These are phyloP conservation scores for Arthrocladium fulminans DNA, from an alignment of 2,329 filamentous ascomycete genomes.

Conservation along the genomic window DNA sequence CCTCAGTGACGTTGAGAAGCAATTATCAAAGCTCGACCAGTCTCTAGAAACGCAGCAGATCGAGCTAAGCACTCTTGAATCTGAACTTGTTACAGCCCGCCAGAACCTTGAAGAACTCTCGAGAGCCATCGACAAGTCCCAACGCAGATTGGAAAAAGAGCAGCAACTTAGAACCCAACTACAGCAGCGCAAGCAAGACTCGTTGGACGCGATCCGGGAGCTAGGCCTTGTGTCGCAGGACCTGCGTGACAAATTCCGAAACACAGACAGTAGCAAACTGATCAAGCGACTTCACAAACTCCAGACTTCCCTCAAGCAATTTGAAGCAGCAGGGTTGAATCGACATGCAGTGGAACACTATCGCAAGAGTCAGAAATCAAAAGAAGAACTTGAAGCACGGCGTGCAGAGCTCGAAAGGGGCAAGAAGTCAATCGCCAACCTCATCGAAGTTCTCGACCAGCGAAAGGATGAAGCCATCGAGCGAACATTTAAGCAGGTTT, in stretches of 20 bases:
- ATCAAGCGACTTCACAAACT: constrained; percentile 73
- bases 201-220: constrained; percentile 80
- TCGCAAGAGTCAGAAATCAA: constrained; percentile 88
- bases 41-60: constrained; percentile 55
- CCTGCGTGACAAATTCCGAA: constrained; percentile 82
- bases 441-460: constrained; percentile 86
- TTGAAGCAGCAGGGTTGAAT: constrained; percentile 74
- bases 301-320: constrained; percentile 89
- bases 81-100: constrained; percentile 55
- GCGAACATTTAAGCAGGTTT: constrained; percentile 96
- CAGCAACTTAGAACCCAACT: constrained; percentile 79
- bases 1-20: constrained; percentile 57
- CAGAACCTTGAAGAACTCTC: constrained; percentile 67
- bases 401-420: constrained; percentile 79
- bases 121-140: constrained; percentile 69
- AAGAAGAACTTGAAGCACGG: constrained; percentile 75
- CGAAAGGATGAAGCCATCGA: constrained; percentile 97
- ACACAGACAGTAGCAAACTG: constrained; percentile 68
- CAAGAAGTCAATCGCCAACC: constrained; percentile 78
- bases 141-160: constrained; percentile 85
- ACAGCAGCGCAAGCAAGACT: constrained; percentile 67
- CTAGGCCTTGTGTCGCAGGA: constrained; percentile 89
- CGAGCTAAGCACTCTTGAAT: constrained; percentile 51
- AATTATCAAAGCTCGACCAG: constrained; percentile 64
- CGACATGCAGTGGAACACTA: constrained; percentile 99